A percentile compares a stretch with the other conserved stretches of the same genome.
phyloP scores from a whole-genome alignment of 202 grass and related monocot species.

The Setaria italica region DNA sequence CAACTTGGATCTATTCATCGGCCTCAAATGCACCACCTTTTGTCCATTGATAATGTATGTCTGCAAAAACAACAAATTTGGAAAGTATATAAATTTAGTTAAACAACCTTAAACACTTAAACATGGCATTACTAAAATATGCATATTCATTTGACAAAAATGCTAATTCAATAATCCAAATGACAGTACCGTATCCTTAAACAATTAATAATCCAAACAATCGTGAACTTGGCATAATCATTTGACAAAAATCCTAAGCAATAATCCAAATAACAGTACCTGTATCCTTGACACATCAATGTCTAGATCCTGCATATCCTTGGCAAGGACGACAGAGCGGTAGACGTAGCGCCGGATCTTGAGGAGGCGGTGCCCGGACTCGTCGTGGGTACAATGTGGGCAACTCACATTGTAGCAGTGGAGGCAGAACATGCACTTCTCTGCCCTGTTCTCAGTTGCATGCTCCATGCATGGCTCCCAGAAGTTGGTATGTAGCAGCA shows the following conservation, averaged over 20 bases:
- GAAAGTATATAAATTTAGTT: neutral
- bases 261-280: neutral
- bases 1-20: slow-evolving; percentile 16
- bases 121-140: neutral
- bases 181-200: slow-evolving; percentile 32
- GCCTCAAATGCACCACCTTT: slow-evolving; percentile 28
- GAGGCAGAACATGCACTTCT: slow-evolving; percentile 44
- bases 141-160: neutral
- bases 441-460: neutral
- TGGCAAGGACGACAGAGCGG: slow-evolving; percentile 40
- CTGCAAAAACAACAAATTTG: neutral
- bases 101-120: neutral
- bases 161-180: too few species aligned
- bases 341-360: slow-evolving; percentile 51
- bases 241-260: neutral
- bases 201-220: too few species aligned
- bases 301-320: neutral
- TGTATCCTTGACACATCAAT: slow-evolving; percentile 45
- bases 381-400: slow-evolving; percentile 28
- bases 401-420: slow-evolving; percentile 24
- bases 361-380: slow-evolving; percentile 26
- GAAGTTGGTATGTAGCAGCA: slow-evolving; percentile 33
- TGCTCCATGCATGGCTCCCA: slow-evolving; percentile 38
- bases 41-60: slow-evolving; percentile 30
- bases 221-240: neutral